phyloP scores from a whole-genome alignment of 163 green algal genomes.

The Chloromonas sp. region DNA sequence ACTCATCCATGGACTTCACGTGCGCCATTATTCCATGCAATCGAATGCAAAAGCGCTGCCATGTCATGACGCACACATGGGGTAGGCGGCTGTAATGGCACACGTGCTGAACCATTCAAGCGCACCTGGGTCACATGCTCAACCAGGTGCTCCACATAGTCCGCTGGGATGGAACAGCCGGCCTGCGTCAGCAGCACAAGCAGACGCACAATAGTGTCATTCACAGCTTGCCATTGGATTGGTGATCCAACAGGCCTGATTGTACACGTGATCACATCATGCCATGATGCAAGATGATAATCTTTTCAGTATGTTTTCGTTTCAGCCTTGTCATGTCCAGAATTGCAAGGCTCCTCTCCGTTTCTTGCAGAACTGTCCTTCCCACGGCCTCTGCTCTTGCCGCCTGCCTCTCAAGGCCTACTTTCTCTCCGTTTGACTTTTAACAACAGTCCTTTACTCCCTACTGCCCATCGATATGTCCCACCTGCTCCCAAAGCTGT shows the following conservation, averaged over 20 bases:
- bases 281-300: neutral
- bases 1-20: too few species aligned
- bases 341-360: neutral
- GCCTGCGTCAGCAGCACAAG: conserved; percentile 8
- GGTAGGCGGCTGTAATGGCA: too few species aligned
- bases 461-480: too few species aligned
- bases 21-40: too few species aligned
- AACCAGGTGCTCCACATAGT: conserved; percentile 15
- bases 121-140: too few species aligned
- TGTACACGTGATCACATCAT: neutral
- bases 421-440: too few species aligned
- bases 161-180: neutral
- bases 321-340: neutral
- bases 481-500: conserved; percentile 54
- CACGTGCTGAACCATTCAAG: too few species aligned
- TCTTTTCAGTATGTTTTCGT: neutral
- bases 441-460: too few species aligned
- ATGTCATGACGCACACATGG: too few species aligned
- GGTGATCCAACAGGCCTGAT: neutral
- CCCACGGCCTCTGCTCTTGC: too few species aligned
- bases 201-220: neutral
- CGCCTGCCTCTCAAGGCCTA: too few species aligned
- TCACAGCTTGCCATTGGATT: neutral
- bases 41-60: neutral
- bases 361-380: too few species aligned